Evolutionary conservation across 1,284 basidiomycete species (phyloP).

Genomic region (Malassezia sp.): DNA sequence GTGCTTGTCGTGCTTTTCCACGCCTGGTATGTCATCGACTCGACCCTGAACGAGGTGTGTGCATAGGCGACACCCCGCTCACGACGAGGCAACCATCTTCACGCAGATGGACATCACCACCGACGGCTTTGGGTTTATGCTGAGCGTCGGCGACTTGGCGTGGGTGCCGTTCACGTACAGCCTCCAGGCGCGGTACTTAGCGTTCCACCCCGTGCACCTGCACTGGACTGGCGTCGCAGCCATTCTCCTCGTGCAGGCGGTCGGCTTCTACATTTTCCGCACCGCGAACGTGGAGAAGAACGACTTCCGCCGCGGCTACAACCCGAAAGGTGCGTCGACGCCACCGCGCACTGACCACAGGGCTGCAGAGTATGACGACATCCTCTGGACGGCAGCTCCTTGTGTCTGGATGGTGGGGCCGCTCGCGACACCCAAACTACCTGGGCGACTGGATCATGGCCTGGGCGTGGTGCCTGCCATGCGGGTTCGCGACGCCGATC

Average conservation of each 20-base stretch:
- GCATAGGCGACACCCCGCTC: no score
- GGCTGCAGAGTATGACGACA: constrained; percentile 72
- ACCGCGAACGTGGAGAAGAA: constrained; percentile 85
- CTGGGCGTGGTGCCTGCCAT: constrained; percentile 86
- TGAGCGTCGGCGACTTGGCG: constrained; percentile 77
- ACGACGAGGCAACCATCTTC: constrained; percentile 63
- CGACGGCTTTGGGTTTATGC: constrained; percentile 98
- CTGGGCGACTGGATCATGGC: constrained; percentile 75
- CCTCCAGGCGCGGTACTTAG: constrained; percentile 86
- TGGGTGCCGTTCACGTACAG: constrained; percentile 95
- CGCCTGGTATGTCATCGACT: constrained; percentile 71
- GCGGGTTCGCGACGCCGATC: constrained; percentile 78
- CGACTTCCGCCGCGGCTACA: constrained; percentile 79
- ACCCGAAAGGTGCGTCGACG: constrained; percentile 64
- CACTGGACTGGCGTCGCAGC: constrained; percentile 56
- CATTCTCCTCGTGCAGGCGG: constrained; percentile 60
- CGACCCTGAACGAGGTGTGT: constrained; percentile 22
- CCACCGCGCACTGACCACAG: constrained; percentile 26
- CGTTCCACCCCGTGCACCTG: constrained; percentile 71
- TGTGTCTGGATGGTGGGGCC: constrained; percentile 94
- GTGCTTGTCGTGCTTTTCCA: constrained; percentile 79
- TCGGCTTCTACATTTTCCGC: constrained; percentile 88
- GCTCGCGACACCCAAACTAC: constrained; percentile 69
- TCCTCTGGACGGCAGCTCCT: constrained; percentile 77
- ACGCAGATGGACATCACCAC: constrained; percentile 97